Conservation (phyloP, 2,329 filamentous ascomycete genomes). For the Colletotrichum filicis region DNA sequence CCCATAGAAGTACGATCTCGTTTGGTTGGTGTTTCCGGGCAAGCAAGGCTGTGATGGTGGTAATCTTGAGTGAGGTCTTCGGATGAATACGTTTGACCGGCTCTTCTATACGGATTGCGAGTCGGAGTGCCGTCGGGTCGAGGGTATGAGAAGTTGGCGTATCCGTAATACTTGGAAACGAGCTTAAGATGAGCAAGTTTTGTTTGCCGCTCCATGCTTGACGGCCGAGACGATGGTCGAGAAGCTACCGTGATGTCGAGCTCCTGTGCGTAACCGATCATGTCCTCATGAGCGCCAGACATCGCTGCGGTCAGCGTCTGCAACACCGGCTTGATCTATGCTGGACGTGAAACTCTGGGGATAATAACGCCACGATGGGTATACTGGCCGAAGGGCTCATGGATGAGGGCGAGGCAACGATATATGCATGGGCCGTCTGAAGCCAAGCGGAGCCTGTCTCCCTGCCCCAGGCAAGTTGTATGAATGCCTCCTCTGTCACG, state of each 20-base stretch:
- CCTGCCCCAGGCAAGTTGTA: conserved; percentile 34
- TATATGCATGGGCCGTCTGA: conserved; percentile 30
- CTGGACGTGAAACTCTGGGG: background rate
- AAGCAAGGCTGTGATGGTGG: background rate
- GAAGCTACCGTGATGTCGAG: conserved; percentile 19
- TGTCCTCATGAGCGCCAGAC: conserved; percentile 27
- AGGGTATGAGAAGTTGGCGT: conserved; percentile 55
- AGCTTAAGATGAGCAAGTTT: conserved; percentile 51
- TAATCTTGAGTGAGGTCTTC: conserved; percentile 23
- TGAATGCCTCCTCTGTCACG: conserved; percentile 23
- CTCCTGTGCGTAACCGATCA: conserved; percentile 27
- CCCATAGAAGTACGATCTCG: conserved; percentile 54
- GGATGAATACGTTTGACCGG: conserved; percentile 32
- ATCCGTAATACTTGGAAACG: conserved; percentile 51
- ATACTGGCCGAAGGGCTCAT: conserved; percentile 5
- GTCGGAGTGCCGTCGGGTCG: conserved; percentile 40
- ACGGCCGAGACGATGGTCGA: conserved; percentile 27
- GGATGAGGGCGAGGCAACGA: conserved; percentile 29
- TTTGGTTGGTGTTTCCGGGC: conserved; percentile 35
- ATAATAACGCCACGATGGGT: conserved; percentile 5
- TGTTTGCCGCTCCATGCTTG: conserved; percentile 49
- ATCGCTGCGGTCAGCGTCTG: conserved; percentile 28
- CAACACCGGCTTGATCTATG: conserved; percentile 19
- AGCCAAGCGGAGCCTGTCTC: conserved; percentile 10
- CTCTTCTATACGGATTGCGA: conserved; percentile 32